A percentile compares a stretch with the other conserved stretches of the same genome.
Conservation (phyloP, 352 stramenopile species). For the Globisporangium canariense region DNA sequence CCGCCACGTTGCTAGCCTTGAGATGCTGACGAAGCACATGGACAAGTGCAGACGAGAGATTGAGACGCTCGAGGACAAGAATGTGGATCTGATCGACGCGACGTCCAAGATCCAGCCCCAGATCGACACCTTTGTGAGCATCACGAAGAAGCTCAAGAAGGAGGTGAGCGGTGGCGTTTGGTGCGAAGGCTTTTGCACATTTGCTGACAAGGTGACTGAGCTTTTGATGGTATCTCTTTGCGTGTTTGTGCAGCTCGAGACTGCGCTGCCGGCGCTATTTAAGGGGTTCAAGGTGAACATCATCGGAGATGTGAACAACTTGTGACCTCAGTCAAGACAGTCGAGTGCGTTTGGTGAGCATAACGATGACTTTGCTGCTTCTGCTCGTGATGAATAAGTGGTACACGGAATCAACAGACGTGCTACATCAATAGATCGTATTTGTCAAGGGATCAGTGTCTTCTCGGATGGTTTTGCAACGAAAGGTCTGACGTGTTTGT, state of each 20-base stretch:
- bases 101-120: constrained; percentile 51
- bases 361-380: background rate
- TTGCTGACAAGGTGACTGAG: background rate
- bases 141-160: constrained; percentile 69
- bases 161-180: constrained; percentile 30
- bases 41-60: constrained; percentile 73
- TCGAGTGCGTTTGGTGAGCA: background rate
- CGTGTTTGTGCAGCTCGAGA: constrained; percentile 41
- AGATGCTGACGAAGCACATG: constrained; percentile 71
- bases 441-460: too few species aligned
- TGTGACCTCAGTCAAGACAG: constrained; percentile 26
- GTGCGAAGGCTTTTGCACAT: background rate
- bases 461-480: too few species aligned
- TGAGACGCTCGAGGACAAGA: constrained; percentile 65
- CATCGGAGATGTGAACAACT: constrained; percentile 73
- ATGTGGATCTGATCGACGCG: constrained; percentile 59
- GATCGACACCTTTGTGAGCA: constrained; percentile 41
- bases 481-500: too few species aligned
- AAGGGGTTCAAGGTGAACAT: constrained; percentile 82
- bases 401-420: background rate
- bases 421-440: background rate
- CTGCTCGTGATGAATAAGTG: background rate
- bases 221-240: constrained; percentile 7
- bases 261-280: constrained; percentile 54
- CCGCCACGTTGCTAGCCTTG: constrained; percentile 59